Evolutionary conservation across 331 rosid genomes (phyloP).

Genomic region (Quercus phellos): DNA sequence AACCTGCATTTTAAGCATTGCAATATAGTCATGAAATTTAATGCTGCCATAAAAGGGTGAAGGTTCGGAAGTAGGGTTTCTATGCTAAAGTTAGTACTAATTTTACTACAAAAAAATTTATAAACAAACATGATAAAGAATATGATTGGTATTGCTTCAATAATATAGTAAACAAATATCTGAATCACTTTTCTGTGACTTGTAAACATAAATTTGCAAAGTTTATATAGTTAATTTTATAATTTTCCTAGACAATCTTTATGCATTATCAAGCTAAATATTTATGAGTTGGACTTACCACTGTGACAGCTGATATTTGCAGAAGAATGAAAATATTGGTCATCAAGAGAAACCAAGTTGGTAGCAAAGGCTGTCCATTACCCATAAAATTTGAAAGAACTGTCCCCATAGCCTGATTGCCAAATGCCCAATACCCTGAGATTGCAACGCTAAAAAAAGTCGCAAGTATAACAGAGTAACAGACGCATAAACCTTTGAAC

Average conservation of each 20-base stretch:
- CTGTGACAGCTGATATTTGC: constrained; percentile 58
- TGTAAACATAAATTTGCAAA: no score
- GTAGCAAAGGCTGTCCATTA: constrained; percentile 32
- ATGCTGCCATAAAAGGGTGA: no score
- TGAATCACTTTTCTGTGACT: no score
- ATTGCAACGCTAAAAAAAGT: constrained; percentile 59
- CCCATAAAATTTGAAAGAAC: constrained; percentile 51
- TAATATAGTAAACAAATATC: no score
- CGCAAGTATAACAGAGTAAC: constrained; percentile 48
- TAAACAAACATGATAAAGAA: no score
- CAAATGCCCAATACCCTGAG: constrained; percentile 91
- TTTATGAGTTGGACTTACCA: constrained; percentile 38
- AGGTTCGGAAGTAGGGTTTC: no score
- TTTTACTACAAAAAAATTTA: no score
- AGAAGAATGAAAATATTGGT: constrained; percentile 55
- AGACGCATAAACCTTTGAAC: constrained; percentile 74
- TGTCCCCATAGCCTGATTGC: constrained; percentile 47
- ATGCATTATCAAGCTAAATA: no score
- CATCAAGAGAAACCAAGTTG: constrained; percentile 66
- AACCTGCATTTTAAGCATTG: constrained; percentile 28
- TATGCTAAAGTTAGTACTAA: no score
- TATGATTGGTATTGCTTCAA: no score
- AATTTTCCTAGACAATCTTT: no score
- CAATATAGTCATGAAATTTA: not conserved
- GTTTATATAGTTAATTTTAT: no score